A percentile compares a stretch with the other conserved stretches of the same genome.
These are phyloP conservation scores for Croton setiger DNA, from an alignment of 441 rosid species.

Conservation along the genomic window DNA sequence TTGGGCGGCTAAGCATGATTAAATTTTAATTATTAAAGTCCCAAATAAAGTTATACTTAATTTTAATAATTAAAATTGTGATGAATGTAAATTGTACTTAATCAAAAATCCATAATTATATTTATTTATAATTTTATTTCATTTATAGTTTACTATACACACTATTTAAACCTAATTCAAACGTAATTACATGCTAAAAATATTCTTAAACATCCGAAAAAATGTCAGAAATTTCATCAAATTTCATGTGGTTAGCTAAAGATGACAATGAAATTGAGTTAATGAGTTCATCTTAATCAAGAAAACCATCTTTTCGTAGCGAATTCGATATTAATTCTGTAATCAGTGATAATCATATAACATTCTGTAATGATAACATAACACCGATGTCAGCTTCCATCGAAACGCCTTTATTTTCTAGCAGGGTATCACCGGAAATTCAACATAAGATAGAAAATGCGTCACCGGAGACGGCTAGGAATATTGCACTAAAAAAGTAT, in stretches of 20 bases:
- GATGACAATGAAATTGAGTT: slow-evolving; percentile 18
- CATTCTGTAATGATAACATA: slow-evolving; percentile 10
- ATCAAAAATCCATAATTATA: no score
- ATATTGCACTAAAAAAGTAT: slow-evolving; percentile 29
- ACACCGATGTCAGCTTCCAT: background rate
- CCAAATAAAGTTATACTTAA: no score
- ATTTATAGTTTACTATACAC: slow-evolving; percentile 2
- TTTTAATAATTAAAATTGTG: no score
- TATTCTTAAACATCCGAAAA: background rate
- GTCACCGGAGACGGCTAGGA: slow-evolving; percentile 24
- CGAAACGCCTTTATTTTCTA: background rate
- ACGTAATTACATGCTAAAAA: no score
- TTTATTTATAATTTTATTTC: no score
- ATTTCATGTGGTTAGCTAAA: slow-evolving; percentile 13
- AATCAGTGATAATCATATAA: slow-evolving; percentile 1
- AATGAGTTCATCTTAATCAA: slow-evolving; percentile 3
- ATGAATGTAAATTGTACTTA: no score
- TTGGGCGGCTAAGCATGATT: slow-evolving; percentile 16
- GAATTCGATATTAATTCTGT: background rate
- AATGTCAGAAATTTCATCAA: slow-evolving; percentile 8
- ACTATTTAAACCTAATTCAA: background rate
- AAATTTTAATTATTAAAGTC: background rate
- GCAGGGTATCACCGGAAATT: slow-evolving; percentile 16
- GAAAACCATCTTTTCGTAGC: slow-evolving; percentile 4
- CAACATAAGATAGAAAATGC: slow-evolving; percentile 20